Conservation (phyloP, 1,139 yeast species). For the Pneumocystis canis region DNA sequence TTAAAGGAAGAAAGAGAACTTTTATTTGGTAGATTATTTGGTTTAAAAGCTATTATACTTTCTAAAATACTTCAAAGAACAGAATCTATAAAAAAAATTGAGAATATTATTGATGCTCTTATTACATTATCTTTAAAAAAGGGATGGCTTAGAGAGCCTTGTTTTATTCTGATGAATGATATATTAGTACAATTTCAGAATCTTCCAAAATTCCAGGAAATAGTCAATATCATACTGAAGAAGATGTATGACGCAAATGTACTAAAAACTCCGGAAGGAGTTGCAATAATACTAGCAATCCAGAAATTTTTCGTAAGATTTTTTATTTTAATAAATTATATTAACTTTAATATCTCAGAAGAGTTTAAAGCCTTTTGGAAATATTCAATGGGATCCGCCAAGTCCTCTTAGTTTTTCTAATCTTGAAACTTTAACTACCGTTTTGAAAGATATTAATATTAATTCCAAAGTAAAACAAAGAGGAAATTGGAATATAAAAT, state of each 20-base stretch:
- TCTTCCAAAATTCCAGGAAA: conserved; percentile 9
- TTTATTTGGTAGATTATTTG: conserved; percentile 73
- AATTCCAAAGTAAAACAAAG: conserved; percentile 20
- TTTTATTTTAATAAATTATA: conserved; percentile 10
- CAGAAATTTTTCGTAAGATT: not conserved
- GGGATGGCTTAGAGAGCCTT: conserved; percentile 78
- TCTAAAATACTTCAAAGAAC: conserved; percentile 34
- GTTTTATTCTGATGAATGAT: conserved; percentile 54
- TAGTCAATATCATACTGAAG: conserved; percentile 27
- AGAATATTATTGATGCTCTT: conserved; percentile 32
- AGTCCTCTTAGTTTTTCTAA: conserved; percentile 65
- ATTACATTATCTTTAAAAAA: conserved; percentile 50
- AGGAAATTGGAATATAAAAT: conserved; percentile 61
- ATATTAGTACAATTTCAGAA: conserved; percentile 28
- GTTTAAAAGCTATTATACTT: conserved; percentile 59
- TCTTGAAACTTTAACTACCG: conserved; percentile 43
- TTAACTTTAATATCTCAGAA: conserved; percentile 24
- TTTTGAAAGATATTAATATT: conserved; percentile 28
- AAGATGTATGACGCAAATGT: conserved; percentile 37
- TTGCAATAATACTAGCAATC: conserved; percentile 50
- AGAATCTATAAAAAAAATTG: conserved; percentile 21
- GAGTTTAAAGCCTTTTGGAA: conserved; percentile 20
- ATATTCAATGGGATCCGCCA: conserved; percentile 43
- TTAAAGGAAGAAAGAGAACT: conserved; percentile 59
- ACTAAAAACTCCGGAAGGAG: conserved; percentile 61